A percentile compares a stretch with the other conserved stretches of the same genome.
Evolutionary conservation across 768 basidiomycete species (phyloP).

Genomic region (Leccinum subtestaceum): DNA sequence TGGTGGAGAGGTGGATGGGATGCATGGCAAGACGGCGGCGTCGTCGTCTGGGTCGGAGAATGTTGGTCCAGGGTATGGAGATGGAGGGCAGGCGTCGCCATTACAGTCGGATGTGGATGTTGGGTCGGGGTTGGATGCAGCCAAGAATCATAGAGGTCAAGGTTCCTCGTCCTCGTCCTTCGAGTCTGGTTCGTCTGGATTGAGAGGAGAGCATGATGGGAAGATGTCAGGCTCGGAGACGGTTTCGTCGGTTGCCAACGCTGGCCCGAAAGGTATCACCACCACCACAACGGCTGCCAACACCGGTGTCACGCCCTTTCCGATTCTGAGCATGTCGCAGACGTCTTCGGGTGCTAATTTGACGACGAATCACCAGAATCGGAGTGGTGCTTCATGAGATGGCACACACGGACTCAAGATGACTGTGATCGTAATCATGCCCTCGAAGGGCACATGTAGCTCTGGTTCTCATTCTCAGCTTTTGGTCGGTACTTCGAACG

Average conservation of each 20-base stretch:
- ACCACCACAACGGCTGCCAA: background rate
- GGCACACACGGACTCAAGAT: constrained; percentile 5
- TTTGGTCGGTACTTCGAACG: too few relatives aligned
- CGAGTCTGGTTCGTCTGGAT: background rate
- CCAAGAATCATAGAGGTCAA: background rate
- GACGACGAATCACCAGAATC: background rate
- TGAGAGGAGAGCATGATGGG: background rate
- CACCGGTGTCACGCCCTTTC: constrained; percentile 14
- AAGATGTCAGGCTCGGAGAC: background rate
- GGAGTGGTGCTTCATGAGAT: background rate
- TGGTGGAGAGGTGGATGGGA: constrained; percentile 11
- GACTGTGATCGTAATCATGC: constrained; percentile 1
- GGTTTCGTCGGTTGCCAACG: background rate
- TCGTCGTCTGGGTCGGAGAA: constrained; percentile 7
- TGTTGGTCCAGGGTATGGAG: background rate
- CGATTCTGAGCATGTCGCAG: constrained; percentile 21
- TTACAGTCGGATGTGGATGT: background rate
- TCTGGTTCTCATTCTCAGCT: constrained; percentile 2
- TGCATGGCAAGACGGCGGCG: background rate
- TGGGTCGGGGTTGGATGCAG: constrained; percentile 4
- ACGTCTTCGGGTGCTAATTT: background rate
- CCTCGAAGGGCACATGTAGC: constrained; percentile 3
- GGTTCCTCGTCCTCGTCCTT: background rate
- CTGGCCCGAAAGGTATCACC: background rate
- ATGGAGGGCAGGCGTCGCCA: background rate